Evolutionary conservation across 2,329 filamentous ascomycete genomes (phyloP), one percentile per base, ranked within the genome.

Genomic region (Apiospora arundinis): DNA sequence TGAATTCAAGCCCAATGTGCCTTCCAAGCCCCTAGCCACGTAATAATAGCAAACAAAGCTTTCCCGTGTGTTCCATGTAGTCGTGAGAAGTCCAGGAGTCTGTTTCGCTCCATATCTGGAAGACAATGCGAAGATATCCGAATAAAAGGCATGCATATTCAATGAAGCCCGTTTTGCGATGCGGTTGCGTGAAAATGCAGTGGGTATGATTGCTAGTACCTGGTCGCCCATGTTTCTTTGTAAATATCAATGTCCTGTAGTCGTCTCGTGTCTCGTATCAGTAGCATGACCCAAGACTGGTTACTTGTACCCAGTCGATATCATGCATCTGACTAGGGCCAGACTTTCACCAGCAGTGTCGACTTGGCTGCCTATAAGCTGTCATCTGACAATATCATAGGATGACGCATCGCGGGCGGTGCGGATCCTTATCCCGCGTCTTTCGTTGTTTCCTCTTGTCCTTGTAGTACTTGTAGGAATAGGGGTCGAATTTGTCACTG

Each of bases 391-490:
- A 32, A 37, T 23, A 42, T 83, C 76, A 87, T 56, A 87, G 77
- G 69, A 87, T 85, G 16, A 82, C 79, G 72, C 85, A 87, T 73
- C 79, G 81, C 2, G 80, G 80, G 32, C 82, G 80, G 66, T 81
- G 77, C 40, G 74, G 72, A 18, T 75, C 76, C 69, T 72, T 74
- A 32, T 79, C 76, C 2, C 72, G 71, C 9, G 74, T 71, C 70
- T 76, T 78, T 52, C 78, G 74, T n/a, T 75, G 77, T 69, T 78
- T 78, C 70, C 78, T 78, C 65, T 77, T 77, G 68, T 80, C 81
- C 68, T 77, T 80, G 52, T 80, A 79, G 28, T 78, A 77, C 72
- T 71, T 77, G 74, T 73, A 80, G 75, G 68, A 76, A 70, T 78
- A 79, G 1, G 75, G 76, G 60, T 85, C 83, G 49, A 82, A 81